Evolutionary conservation across 2,329 filamentous ascomycete genomes (phyloP), one percentile per base, ranked within the genome.

Genomic region (Intubia oerlemansii): DNA sequence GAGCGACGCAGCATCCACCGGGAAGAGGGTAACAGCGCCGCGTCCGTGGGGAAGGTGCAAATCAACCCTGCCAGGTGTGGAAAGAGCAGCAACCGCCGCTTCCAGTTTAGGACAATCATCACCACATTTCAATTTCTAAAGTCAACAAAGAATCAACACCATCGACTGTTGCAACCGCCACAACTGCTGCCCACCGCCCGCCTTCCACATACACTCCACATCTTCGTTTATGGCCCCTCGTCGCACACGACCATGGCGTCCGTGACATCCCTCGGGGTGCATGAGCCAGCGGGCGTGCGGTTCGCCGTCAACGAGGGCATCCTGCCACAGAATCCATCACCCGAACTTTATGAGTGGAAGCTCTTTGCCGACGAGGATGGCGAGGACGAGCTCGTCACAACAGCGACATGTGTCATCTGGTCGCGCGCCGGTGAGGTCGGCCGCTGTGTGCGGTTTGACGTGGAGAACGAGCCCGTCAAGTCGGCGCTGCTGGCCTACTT

Each of bases 401-500:
- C 82, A 9, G 58, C 68, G 16, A 59, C 65, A 34, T 73, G 73
- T 41, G 82, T 90, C 10, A 64, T 93, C 32, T 98, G 85, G 85
- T 90, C 80, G 22, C 69, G 81, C 33, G 82, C 80, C 26, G 76
- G 76, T 32, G 59, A 85, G 33, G 74, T 95, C 36, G 76, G 79
- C 42, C 81, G 85, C 48, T 67, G 76, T 29, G 93, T 84, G 54
- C 75, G 69, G 36, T 84, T 95, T 48, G 70, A 82, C 34, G 58
- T 81, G 14, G 85, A 95, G 48, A 77, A 82, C 39, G 82, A 95
- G 48, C 59, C 70, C 17, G 72, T 98, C 34, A 64, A 67, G n/a
- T 80, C 92, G 47, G 84, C 82, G 12, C 54, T 95, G 22, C 62
- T 95, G 38, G 81, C 85, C 24, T 72, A 69, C 41, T 95, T 98